Base-by-base conservation (phyloP, 2,329 filamentous ascomycete genomes). In the Botrytis tulipae region DNA sequence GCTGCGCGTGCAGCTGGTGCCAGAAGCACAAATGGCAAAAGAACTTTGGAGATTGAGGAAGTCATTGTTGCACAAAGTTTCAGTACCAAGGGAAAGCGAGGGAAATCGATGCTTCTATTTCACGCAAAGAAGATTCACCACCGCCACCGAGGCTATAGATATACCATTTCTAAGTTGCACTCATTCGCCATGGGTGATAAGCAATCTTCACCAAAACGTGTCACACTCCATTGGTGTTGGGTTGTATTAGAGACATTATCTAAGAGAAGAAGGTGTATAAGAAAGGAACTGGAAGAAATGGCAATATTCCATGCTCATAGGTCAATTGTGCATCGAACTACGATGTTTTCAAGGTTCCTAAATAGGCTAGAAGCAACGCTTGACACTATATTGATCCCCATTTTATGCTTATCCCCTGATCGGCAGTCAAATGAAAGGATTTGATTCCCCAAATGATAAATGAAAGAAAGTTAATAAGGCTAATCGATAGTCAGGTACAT, bases 1-100 rank as follows among this genome's bases (percentile, higher is more conserved):
- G 61, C 75, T 70, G 70, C 70, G n/a, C 35, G 46, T 35, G 62
- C 46, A 51, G 46, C 70, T 57, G 70, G 70, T 57, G 70, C 70
- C 25, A 72, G 46, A 67, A 72, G 70, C 60, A 67, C 35, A 44
- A 66, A 65, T 66, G 70, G 46, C 46, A 72, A 72, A 18, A 72
- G 22, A 48, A 44, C 62, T 57, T 67, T 42, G 18, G 46, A 66
- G 22, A 72, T 37, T 29, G 70, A 57, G 46, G 37, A 67, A 35
- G 40, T 46, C 70, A 72, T 72, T 32, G n/a, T 67, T 66, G 61
- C 61, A n/a, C n/a, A 5, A 57, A 60, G 37, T 51, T 40, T 48
- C 20, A 37, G 16, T 48, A 71, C 9, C 59, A 40, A 51, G 60
- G 57, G 37, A 65, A 51, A 54, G 69, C 59, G 69, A 71, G 42